Percentiles rank a stretch among this genome's conserved stretches.
phyloP scores from a whole-genome alignment of 2,329 filamentous ascomycete species.

The Pseudogymnoascus pannorum region DNA sequence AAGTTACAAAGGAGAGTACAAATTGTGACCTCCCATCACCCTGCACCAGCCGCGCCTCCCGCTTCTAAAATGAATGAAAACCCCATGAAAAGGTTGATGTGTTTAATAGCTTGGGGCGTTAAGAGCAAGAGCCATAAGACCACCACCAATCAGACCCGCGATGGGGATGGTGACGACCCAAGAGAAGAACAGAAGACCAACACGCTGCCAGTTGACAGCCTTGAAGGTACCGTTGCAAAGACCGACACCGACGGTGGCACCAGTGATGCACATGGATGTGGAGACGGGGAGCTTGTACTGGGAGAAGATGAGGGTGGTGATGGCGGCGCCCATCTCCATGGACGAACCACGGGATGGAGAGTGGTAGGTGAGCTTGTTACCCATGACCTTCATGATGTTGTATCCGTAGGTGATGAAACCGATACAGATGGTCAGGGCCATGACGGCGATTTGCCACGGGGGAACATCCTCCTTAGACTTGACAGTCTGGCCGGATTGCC shows the following conservation, averaged over 20 bases:
- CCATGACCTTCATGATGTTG: slow-evolving; percentile 84
- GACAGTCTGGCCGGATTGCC: slow-evolving; percentile 54
- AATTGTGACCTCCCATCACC: too few species aligned
- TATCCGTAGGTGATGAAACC: slow-evolving; percentile 71
- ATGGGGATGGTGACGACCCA: slow-evolving; percentile 58
- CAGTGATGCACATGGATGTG: slow-evolving; percentile 60
- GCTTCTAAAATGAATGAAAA: too few species aligned
- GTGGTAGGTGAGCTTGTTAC: slow-evolving; percentile 72
- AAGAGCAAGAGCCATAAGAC: slow-evolving; percentile 40
- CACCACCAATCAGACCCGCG: slow-evolving; percentile 26
- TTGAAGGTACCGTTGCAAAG: slow-evolving; percentile 52
- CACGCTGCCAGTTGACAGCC: slow-evolving; percentile 70
- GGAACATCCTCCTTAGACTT: slow-evolving; percentile 59
- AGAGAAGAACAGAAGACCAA: slow-evolving; percentile 57
- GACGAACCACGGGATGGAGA: slow-evolving; percentile 52
- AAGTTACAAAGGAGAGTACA: too few species aligned
- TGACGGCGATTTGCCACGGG: slow-evolving; percentile 69
- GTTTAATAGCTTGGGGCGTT: slow-evolving; percentile 44
- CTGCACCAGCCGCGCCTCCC: too few species aligned
- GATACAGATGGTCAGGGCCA: slow-evolving; percentile 54
- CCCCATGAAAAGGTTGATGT: too few species aligned
- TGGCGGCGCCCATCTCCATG: slow-evolving; percentile 74
- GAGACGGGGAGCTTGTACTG: slow-evolving; percentile 70
- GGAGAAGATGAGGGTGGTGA: slow-evolving; percentile 69
- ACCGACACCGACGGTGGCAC: slow-evolving; percentile 55